These are phyloP conservation scores for Chaetomium cochliodes DNA, from an alignment of 495 filamentous ascomycete species.

Conservation along the genomic window DNA sequence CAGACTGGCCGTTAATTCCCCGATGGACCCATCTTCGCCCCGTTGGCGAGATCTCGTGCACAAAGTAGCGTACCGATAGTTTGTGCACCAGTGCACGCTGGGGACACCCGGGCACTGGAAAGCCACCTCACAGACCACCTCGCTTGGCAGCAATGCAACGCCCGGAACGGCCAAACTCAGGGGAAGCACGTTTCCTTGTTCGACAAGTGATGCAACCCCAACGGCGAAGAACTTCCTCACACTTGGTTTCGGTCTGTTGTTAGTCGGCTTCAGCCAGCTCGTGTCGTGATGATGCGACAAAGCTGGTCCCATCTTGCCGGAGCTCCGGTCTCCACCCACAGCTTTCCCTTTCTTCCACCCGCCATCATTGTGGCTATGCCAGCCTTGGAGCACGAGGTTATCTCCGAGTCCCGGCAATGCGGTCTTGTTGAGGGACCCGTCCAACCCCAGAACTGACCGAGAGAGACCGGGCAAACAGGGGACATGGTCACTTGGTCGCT, in stretches of 20 bases:
- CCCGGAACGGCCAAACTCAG: slow-evolving; percentile 19
- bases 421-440: neutral
- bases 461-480: neutral
- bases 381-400: neutral
- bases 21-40: slow-evolving; percentile 1
- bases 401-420: neutral
- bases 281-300: slow-evolving; percentile 19
- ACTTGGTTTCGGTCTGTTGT: slow-evolving; percentile 20
- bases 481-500: neutral
- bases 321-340: neutral
- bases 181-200: slow-evolving; percentile 14
- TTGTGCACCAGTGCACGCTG: neutral
- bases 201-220: slow-evolving; percentile 17
- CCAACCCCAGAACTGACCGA: neutral
- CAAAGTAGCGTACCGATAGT: slow-evolving; percentile 2
- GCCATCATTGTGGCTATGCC: slow-evolving; percentile 2
- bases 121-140: slow-evolving; percentile 10
- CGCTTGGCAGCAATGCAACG: slow-evolving; percentile 8
- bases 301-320: neutral
- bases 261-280: slow-evolving; percentile 15
- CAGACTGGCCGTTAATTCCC: neutral
- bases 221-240: neutral
- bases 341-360: neutral
- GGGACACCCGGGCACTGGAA: slow-evolving; percentile 6
- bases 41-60: neutral